Evolutionary conservation across 371 early-diverging fungal genomes (phyloP), one percentile per base, ranked within the genome.

Genomic region (Mortierella sp.): DNA sequence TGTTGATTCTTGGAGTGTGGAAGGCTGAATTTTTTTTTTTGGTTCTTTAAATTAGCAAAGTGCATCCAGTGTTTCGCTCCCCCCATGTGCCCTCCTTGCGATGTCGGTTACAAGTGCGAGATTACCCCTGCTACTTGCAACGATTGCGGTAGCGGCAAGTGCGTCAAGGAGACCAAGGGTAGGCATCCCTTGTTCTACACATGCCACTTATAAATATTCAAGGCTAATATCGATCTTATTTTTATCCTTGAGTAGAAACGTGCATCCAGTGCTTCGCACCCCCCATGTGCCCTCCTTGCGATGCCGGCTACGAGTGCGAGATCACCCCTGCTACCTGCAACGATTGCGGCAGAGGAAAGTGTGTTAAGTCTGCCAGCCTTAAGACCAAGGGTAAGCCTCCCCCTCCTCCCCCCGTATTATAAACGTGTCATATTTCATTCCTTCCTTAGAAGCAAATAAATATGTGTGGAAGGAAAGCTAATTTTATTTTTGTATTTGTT

Each of bases 201-300:
- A n/a, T 6, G 43, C 14, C 14, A 1, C 43, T 12, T 43, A 3
- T 43, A 43, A 12, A 12, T 9, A 43, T 43, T 2, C 5, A 43
- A 9, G 14, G 43, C 14, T 43, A 43, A 14, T 43, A 5, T 43
- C 43, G 9, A 12, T 43, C 9, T 14, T 9, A 12, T 43, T 43
- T 14, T 43, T 43, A 43, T 43, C 9, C 43, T 43, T 43, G 12
- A 43, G 2, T 14, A 12, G 43, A 43, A 43, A 43, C 2, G 12
- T 51, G 51, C 51, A 20, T 20, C 51, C 51, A 51, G n/a, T 51
- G 51, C 66, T 66, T 78, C 26, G 73, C 73, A 35, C 73, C 72
- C 47, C 78, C 78, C 5, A 69, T 30, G 30, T 77, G 78, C 62
- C 67, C 66, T 22, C 70, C 66, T 22, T 72, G 72, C 24, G 49